A percentile compares a stretch with the other conserved stretches of the same genome.
These are phyloP conservation scores for Raphanus raphanistrum DNA, from an alignment of 345 rosid species.

Conservation along the genomic window DNA sequence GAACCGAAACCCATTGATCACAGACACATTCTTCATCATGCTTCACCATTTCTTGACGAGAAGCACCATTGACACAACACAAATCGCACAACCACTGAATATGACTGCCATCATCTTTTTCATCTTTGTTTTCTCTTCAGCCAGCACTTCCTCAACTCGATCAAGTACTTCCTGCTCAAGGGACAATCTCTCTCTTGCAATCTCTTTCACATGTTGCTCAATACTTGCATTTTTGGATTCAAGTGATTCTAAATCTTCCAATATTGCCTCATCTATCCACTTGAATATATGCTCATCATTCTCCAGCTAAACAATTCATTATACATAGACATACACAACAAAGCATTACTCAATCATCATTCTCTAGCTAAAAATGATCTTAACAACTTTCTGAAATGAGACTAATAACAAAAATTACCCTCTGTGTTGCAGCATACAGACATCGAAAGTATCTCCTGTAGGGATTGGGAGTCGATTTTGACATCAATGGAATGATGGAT, in stretches of 20 bases:
- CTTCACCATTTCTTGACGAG: neutral
- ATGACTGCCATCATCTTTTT: neutral
- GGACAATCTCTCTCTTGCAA: neutral
- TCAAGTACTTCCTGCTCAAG: neutral
- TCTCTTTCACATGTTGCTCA: neutral
- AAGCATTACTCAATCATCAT: no score
- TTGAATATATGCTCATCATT: neutral
- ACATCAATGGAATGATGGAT: no score
- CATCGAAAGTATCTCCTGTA: no score
- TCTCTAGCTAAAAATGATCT: no score
- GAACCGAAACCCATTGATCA: no score
- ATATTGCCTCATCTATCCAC: neutral
- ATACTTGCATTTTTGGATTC: neutral
- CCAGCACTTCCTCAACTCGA: neutral
- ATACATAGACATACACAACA: no score
- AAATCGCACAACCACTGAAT: neutral
- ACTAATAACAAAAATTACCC: no score
- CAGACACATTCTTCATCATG: neutral
- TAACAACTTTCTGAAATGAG: no score
- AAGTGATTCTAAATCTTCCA: neutral
- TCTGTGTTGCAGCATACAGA: no score
- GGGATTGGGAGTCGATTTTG: no score
- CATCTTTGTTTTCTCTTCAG: neutral
- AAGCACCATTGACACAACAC: neutral
- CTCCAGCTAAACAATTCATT: neutral